Conservation (phyloP, 345 rosid species). For the Moringa oleifera region DNA sequence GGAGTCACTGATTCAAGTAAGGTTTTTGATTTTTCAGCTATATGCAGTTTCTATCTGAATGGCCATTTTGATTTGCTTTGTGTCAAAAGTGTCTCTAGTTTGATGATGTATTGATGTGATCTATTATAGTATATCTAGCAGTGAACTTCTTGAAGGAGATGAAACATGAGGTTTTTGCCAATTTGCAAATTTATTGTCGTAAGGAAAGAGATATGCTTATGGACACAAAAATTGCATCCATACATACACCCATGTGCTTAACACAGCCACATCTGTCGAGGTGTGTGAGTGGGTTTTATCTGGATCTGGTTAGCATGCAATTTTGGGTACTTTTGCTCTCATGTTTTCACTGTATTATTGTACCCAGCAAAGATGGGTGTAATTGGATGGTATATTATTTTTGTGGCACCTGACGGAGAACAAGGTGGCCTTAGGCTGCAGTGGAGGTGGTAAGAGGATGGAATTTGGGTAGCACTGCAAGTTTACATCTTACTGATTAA, state of each 20-base stretch:
- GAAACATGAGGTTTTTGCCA: too few relatives aligned
- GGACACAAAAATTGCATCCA: too few relatives aligned
- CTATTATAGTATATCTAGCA: neutral
- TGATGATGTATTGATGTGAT: slow-evolving; percentile 3
- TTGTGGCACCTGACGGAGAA: neutral
- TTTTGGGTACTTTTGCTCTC: neutral
- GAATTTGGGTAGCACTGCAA: too few relatives aligned
- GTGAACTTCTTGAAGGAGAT: too few relatives aligned
- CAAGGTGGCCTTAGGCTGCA: neutral
- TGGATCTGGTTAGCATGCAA: neutral
- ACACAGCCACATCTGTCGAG: neutral
- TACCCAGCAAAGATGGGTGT: neutral
- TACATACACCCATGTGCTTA: too few relatives aligned
- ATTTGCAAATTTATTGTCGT: too few relatives aligned
- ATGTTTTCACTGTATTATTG: neutral
- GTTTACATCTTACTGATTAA: too few relatives aligned
- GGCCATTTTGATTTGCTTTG: slow-evolving; percentile 5
- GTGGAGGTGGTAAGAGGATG: too few relatives aligned
- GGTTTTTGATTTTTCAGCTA: neutral
- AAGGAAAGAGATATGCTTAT: too few relatives aligned
- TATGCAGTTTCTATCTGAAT: neutral
- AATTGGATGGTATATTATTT: neutral
- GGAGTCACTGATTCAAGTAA: slow-evolving; percentile 85
- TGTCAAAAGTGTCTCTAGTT: neutral
- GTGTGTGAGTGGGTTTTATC: neutral